Evolutionary conservation across 2,329 filamentous ascomycete genomes (phyloP).

Genomic region (Cordyceps javanica): DNA sequence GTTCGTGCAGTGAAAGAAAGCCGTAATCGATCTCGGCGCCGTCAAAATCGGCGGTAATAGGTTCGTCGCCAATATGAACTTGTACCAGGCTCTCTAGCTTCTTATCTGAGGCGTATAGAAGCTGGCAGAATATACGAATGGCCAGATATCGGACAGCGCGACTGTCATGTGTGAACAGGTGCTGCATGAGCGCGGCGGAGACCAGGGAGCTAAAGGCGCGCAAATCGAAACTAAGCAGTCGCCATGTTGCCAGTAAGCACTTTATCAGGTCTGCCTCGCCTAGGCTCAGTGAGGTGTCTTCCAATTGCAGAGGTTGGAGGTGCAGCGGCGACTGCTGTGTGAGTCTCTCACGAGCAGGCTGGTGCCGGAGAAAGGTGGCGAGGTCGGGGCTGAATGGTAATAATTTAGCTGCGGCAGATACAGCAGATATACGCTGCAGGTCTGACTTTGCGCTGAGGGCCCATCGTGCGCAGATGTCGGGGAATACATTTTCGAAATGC

Average conservation of each 20-base stretch:
- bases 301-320: constrained; percentile 24
- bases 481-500: constrained; percentile 67
- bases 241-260: constrained; percentile 52
- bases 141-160: constrained; percentile 70
- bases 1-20: constrained; percentile 58
- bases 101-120: constrained; percentile 72
- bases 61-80: constrained; percentile 55
- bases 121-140: constrained; percentile 71
- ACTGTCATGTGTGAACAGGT: constrained; percentile 56
- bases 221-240: constrained; percentile 72
- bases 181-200: constrained; percentile 61
- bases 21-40: constrained; percentile 69
- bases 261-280: constrained; percentile 22
- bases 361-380: constrained; percentile 60
- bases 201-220: constrained; percentile 60
- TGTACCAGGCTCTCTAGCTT: constrained; percentile 67
- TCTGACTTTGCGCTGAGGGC: constrained; percentile 41
- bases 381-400: constrained; percentile 78
- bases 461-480: constrained; percentile 82
- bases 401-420: constrained; percentile 72
- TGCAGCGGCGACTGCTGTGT: constrained; percentile 11
- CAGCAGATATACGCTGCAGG: constrained; percentile 37
- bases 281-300: constrained; percentile 15
- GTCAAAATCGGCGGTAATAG: constrained; percentile 68
- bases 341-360: constrained; percentile 20